These are phyloP conservation scores for Peribolospora baueri DNA, from an alignment of 768 basidiomycete species.

Conservation along the genomic window DNA sequence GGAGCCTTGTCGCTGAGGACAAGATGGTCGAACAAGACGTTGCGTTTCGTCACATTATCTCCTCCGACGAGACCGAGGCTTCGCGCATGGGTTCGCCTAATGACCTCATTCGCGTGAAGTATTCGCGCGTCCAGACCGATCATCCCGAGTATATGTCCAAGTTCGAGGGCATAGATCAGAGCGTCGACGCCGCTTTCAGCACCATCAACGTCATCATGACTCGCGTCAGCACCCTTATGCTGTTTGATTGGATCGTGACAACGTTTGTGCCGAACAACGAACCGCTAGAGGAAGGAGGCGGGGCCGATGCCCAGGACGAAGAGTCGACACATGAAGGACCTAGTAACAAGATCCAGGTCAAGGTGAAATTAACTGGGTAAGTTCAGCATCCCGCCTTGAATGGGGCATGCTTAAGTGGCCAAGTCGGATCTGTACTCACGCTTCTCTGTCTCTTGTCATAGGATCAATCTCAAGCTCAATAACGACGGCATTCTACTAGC, in stretches of 20 bases:
- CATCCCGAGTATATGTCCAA: constrained; percentile 62
- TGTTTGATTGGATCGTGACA: constrained; percentile 94
- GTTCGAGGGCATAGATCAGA: constrained; percentile 62
- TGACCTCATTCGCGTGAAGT: constrained; percentile 55
- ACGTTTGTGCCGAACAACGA: constrained; percentile 33
- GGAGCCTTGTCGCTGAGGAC: constrained; percentile 43
- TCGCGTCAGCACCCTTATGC: constrained; percentile 63
- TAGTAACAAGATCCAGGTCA: constrained; percentile 45
- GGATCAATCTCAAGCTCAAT: constrained; percentile 33
- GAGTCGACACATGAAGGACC: background rate
- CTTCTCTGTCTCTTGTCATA: constrained; percentile 1
- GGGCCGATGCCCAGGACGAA: background rate
- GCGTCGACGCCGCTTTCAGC: constrained; percentile 60
- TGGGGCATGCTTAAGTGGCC: background rate
- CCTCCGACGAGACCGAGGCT: constrained; percentile 13
- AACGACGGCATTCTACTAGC: constrained; percentile 47
- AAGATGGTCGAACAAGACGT: constrained; percentile 31
- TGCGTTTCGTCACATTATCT: constrained; percentile 12
- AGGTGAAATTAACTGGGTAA: constrained; percentile 49
- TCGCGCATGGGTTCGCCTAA: constrained; percentile 10
- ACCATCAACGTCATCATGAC: constrained; percentile 71
- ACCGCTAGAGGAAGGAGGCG: background rate
- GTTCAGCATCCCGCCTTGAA: background rate
- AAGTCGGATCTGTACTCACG: background rate
- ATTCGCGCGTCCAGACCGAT: constrained; percentile 49